Evolutionary conservation across 345 rosid species (phyloP), one percentile per base, ranked within the genome.

Genomic region (rapeseed (Brassica napus)): DNA sequence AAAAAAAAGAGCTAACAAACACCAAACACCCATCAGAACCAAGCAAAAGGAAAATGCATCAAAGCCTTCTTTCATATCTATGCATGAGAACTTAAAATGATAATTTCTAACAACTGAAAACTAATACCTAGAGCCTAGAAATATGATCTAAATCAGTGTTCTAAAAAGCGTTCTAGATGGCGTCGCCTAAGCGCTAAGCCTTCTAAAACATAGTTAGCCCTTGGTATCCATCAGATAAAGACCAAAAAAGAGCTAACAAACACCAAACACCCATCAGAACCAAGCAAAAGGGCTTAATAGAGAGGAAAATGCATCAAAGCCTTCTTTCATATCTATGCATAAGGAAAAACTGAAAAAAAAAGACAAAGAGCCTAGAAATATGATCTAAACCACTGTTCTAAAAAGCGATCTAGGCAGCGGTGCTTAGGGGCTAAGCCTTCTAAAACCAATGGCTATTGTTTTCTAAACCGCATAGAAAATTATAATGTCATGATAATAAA

Each of bases 261-360:
- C 63, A 69, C 39, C 14, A 68, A 31, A 37, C 62, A 31, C 5
- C 55, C 55, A 49, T 62, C 75, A 69, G 16, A 61, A 62, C 55
- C 39, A 77, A 62, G 71, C 30, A 63, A 77, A 64, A 70, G 21
- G 23, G 65, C n/a, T 31, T 24, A 49, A 30, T 24, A n/a, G 72
- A 75, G 4, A 32, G 12, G 26, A 47, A 76, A 61, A 9, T 49
- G 68, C 69, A 47, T 61, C 69, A 31, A 14, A 61, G 5, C 18
- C 6, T 14, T 26, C 16, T 61, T 28, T 61, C 34, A 69, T 3
- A n/a, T n/a, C n/a, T n/a, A n/a, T n/a, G n/a, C n/a, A n/a, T n/a
- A n/a, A n/a, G n/a, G n/a, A n/a, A n/a, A n/a, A n/a, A n/a, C n/a
- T n/a, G n/a, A n/a, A n/a, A 47, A 77, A 44, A 12, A 49, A 35